A percentile compares a stretch with the other conserved stretches of the same genome.
Evolutionary conservation across 2,329 filamentous ascomycete genomes (phyloP).

Genomic region (Aureobasidium leucospermi): DNA sequence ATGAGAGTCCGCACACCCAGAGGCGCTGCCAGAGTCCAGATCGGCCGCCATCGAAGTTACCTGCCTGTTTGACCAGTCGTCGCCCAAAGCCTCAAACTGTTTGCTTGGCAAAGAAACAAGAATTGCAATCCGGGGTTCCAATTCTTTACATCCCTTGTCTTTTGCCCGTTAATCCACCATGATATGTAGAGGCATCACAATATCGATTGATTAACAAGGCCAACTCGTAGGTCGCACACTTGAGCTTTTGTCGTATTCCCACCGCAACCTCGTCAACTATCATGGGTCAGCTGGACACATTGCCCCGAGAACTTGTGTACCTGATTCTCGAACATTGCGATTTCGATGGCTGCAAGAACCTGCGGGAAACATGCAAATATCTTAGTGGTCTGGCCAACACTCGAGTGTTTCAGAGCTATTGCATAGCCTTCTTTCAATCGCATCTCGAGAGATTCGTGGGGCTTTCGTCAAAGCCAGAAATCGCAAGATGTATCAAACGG

Average conservation of each 20-base stretch:
- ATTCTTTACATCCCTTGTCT: too few relatives aligned
- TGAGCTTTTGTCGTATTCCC: background rate
- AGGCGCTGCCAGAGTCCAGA: slow-evolving; percentile 6
- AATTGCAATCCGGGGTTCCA: background rate
- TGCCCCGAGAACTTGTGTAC: slow-evolving; percentile 24
- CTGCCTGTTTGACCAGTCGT: background rate
- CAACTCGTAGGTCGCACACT: background rate
- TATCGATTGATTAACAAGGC: background rate
- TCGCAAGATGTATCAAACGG: slow-evolving; percentile 21
- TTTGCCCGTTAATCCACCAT: too few relatives aligned
- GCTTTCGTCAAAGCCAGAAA: slow-evolving; percentile 17
- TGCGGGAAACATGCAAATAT: slow-evolving; percentile 19
- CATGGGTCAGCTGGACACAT: slow-evolving; percentile 13
- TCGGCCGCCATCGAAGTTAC: slow-evolving; percentile 2
- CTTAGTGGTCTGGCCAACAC: slow-evolving; percentile 18
- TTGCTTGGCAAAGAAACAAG: slow-evolving; percentile 2
- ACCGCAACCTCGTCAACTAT: background rate
- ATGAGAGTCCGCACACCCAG: background rate
- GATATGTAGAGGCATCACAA: background rate
- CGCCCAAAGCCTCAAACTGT: background rate
- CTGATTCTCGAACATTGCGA: slow-evolving; percentile 20
- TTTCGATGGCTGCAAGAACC: slow-evolving; percentile 18
- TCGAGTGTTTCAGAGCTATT: slow-evolving; percentile 21
- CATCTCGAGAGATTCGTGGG: slow-evolving; percentile 18
- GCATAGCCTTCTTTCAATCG: slow-evolving; percentile 20